These are phyloP conservation scores for Botryotinia calthae DNA, from an alignment of 2,329 filamentous ascomycete genomes.

Conservation along the genomic window DNA sequence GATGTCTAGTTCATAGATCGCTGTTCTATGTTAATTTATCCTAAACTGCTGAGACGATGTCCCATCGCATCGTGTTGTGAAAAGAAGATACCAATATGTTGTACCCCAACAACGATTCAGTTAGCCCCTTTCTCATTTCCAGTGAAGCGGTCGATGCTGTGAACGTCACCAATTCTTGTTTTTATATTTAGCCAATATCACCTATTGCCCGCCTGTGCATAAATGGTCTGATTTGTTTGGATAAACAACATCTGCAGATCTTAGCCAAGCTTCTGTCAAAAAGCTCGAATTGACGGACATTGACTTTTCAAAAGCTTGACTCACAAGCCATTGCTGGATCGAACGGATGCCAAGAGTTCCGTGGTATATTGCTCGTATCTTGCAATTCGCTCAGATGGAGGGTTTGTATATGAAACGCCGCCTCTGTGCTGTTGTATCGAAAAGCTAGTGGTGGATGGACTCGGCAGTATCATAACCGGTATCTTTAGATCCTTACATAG, in stretches of 20 bases:
- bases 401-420: slow-evolving; percentile 7
- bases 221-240: background rate
- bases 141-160: background rate
- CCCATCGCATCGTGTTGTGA: background rate
- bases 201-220: background rate
- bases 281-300: background rate
- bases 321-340: background rate
- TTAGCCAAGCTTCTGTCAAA: slow-evolving; percentile 18
- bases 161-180: background rate
- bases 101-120: background rate
- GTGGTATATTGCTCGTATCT: background rate
- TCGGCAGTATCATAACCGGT: slow-evolving; percentile 2
- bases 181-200: background rate
- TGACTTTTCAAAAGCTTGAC: slow-evolving; percentile 9
- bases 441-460: background rate
- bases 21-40: background rate
- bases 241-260: background rate
- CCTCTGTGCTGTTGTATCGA: slow-evolving; percentile 9
- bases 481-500: background rate
- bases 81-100: background rate
- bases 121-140: background rate
- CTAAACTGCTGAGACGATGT: background rate
- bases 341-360: background rate
- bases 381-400: background rate
- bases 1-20: background rate